Base-by-base conservation (phyloP, 1,139 yeast species). In the Yamadazyma diddensiae region DNA sequence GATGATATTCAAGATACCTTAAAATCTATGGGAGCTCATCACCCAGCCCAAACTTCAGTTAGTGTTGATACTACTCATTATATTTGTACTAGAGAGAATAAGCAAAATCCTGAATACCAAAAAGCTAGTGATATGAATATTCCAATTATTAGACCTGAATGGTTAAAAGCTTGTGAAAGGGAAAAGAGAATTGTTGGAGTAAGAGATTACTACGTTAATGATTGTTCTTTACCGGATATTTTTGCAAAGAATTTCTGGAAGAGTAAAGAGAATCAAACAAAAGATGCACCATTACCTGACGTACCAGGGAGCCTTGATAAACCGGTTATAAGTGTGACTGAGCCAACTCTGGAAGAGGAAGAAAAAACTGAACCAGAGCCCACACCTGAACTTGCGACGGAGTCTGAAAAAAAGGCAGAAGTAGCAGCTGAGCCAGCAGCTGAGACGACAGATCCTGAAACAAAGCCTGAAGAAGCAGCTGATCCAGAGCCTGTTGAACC, bases 131-230 rank as follows among this genome's bases (percentile, higher is more conserved):
- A 83, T 38, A 75, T 80, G 70, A 92, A 90, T 54, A 88, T 92
- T 37, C 99, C 99, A 3, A 77, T 92, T 26, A 92, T 92, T 17
- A 76, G 96, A 55, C 98, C 98, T 0, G 97, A 92, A 55, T 92
- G 97, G 97, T 67, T 92, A 37, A 82, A 85, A 58, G 97, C 97
- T 0, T 92, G 98, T 64, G 95, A 87, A 50, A 61, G 75, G 30
- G 97, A 90, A 51, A 76, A 94, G 46, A 66, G 97, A 50, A 79
- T 92, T 39, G 95, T 90, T 26, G 96, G 97, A 18, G 99, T 94
- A 10, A 73, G 95, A 48, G 88, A 87, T 42, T 85, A 82, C 47
- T 84, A 84, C 48, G 65, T 83, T 21, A 69, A 65, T 42, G 74
- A 68, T 38, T 68, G 74, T 46, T 70, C 64, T 3, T 65, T 69